Base-by-base conservation (phyloP, 768 basidiomycete species). In the Cantharellus cinnabarinus region DNA sequence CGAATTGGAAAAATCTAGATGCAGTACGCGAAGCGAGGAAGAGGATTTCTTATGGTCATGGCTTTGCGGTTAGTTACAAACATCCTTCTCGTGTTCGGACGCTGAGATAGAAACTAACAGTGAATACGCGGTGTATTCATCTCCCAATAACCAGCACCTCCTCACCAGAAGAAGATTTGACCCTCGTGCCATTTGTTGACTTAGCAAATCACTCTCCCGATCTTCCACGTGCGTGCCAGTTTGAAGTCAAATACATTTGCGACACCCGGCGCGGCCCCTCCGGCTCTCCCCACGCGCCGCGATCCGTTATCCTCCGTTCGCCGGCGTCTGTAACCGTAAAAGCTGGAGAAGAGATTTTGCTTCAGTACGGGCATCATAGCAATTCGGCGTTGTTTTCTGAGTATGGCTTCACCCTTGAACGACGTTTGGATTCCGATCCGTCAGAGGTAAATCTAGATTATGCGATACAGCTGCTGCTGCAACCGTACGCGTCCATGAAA, bases 121-220 rank as follows among this genome's bases (percentile, higher is more conserved):
- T 95, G 60, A 98, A 98, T 68, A 97, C 93, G 3, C 80, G 94
- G 54, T 90, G 85, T 67, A 79, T 97, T 29, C 90, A 79, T 68
- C 50, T 77, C 72, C 63, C 65, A 70, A 38, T 66, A 69, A 15
- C 2, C 41, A 52, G 14, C 14, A 35, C 48, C 15, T 4, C 52
- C 39, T 35, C 3, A n/a, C 54, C 34, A 56, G 41, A 38, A 29
- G 7, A 7, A 67, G 91, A 94, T 66, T 70, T 91, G 61, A 87
- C 90, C 0, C 74, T 98, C 60, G 87, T 86, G 61, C 94, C 94
- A 4, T 74, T 95, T 41, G 73, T 95, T 57, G 94, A 98, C 71
- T 83, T 97, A 62, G 88, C 88, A 10, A 95, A 95, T 64, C 91
- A 95, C 63, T 62, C 67, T 3, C 52, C 59, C 10, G 72, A 73